Evolutionary conservation across 148 eudicot species (phyloP).

Genomic region (Cornus controversa): DNA sequence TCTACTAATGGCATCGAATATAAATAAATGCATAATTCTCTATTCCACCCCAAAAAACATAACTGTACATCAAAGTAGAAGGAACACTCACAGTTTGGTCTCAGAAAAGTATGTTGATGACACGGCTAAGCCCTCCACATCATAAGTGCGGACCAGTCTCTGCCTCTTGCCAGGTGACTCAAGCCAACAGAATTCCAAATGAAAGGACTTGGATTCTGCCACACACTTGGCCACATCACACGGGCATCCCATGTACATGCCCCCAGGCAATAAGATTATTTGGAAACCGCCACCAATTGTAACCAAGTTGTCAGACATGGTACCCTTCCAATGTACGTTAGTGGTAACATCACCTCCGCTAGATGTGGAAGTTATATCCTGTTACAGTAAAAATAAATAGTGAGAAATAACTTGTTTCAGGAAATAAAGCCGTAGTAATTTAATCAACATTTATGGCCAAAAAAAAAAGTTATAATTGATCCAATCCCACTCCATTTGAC

Average conservation of each 20-base stretch:
- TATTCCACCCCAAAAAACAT: neutral
- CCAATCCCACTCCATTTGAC: neutral
- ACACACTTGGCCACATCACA: conserved; percentile 59
- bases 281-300: conserved; percentile 81
- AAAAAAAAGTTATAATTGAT: neutral
- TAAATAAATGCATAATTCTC: too few species aligned
- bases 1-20: too few species aligned
- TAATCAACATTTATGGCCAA: neutral
- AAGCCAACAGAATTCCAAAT: conserved; percentile 90
- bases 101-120: conserved; percentile 83
- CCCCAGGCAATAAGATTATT: conserved; percentile 74
- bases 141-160: conserved; percentile 87
- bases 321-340: conserved; percentile 75
- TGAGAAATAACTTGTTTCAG: neutral
- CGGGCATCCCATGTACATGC: conserved; percentile 97
- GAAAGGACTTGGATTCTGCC: conserved; percentile 73
- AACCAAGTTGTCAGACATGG: conserved; percentile 52
- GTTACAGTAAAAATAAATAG: neutral
- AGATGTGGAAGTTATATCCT: conserved; percentile 61
- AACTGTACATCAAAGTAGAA: neutral
- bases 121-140: conserved; percentile 80
- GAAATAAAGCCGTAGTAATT: neutral
- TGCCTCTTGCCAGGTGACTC: conserved; percentile 87
- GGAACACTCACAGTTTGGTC: conserved; percentile 41
- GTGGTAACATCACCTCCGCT: conserved; percentile 49